Percentiles rank a stretch among this genome's conserved stretches.
Conservation (phyloP, 1,139 yeast species). For the Hyphopichia wangnamkhiaoensis region DNA sequence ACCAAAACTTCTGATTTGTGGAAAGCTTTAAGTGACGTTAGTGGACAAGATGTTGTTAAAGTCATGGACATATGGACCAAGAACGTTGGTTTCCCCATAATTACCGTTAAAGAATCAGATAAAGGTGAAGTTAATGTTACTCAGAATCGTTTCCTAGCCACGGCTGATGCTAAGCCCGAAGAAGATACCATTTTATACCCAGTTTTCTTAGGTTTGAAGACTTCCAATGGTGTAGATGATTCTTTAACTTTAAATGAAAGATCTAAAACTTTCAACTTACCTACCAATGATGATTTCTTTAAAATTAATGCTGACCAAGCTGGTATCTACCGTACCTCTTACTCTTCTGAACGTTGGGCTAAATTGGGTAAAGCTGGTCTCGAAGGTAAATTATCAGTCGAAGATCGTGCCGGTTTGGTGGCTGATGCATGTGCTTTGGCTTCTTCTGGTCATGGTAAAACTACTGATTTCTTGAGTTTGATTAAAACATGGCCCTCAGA, state of each 20-base stretch:
- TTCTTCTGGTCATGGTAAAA: slow-evolving; percentile 69
- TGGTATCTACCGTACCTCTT: slow-evolving; percentile 81
- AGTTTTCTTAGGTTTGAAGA: slow-evolving; percentile 75
- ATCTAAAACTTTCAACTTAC: slow-evolving; percentile 47
- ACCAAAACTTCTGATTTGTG: slow-evolving; percentile 29
- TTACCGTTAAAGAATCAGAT: slow-evolving; percentile 18
- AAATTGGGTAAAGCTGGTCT: slow-evolving; percentile 73
- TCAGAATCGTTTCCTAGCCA: slow-evolving; percentile 57
- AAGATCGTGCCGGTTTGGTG: slow-evolving; percentile 83
- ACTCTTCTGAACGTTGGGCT: slow-evolving; percentile 71
- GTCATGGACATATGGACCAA: slow-evolving; percentile 31
- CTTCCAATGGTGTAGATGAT: slow-evolving; percentile 66
- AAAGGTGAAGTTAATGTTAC: slow-evolving; percentile 32
- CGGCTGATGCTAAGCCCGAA: slow-evolving; percentile 53
- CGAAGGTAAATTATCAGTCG: slow-evolving; percentile 67
- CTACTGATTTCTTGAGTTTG: slow-evolving; percentile 64
- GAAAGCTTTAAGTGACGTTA: slow-evolving; percentile 22
- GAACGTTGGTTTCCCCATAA: slow-evolving; percentile 28
- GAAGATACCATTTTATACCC: slow-evolving; percentile 68
- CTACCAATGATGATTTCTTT: slow-evolving; percentile 55
- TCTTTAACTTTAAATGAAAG: slow-evolving; percentile 58
- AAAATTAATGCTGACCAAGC: slow-evolving; percentile 82
- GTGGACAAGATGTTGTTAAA: slow-evolving; percentile 23
- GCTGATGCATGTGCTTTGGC: slow-evolving; percentile 80
- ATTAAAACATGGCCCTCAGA: slow-evolving; percentile 70